phyloP scores from a whole-genome alignment of 441 rosid species.

The Codiaeum variegatum region DNA sequence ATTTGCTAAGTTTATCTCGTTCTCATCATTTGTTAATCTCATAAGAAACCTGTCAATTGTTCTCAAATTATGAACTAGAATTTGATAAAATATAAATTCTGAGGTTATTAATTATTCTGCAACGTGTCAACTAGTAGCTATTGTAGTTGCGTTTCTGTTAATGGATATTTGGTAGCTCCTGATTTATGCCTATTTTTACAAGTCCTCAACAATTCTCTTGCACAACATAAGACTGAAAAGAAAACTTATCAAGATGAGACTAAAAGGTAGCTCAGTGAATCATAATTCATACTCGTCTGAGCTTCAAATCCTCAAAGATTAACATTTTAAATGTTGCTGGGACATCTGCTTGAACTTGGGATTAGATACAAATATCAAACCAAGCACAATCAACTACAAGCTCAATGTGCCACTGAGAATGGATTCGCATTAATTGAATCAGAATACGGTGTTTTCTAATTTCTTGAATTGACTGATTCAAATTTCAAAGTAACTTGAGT shows the following conservation, averaged over 20 bases:
- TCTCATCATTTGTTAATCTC: slow-evolving; percentile 65
- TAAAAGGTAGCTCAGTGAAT: background rate
- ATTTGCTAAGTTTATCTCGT: slow-evolving; percentile 75
- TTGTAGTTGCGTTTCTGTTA: background rate
- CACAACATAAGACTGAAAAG: background rate
- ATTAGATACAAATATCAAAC: background rate
- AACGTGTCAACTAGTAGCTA: background rate
- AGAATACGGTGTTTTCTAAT: background rate
- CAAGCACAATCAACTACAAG: slow-evolving; percentile 1
- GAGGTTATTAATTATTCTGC: background rate
- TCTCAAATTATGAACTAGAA: slow-evolving; percentile 7
- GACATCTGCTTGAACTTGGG: background rate
- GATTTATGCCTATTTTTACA: background rate
- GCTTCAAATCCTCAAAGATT: background rate
- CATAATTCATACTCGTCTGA: background rate
- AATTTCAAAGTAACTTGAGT: background rate
- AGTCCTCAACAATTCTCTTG: background rate
- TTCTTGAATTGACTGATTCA: background rate
- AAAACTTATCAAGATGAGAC: background rate
- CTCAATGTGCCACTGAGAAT: background rate
- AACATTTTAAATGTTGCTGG: background rate
- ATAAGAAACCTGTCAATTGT: slow-evolving; percentile 62
- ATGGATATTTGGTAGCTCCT: background rate
- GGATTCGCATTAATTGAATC: background rate
- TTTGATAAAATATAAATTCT: background rate